A percentile compares a stretch with the other conserved stretches of the same genome.
Evolutionary conservation across 805 yeast genomes (phyloP).

Genomic region (Wickerhamiella alocasiicola): DNA sequence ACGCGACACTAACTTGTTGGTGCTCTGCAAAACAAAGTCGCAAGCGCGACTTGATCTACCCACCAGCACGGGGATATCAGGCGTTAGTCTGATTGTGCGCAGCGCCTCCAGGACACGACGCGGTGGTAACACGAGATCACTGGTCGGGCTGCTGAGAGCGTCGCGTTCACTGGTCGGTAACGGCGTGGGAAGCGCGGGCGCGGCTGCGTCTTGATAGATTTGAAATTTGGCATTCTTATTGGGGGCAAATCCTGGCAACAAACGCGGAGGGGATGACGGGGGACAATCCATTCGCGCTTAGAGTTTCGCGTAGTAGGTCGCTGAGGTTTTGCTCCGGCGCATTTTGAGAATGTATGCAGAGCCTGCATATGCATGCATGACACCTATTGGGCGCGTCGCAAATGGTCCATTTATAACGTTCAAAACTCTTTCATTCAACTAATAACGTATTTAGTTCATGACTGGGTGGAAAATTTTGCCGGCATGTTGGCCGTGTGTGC

Average conservation of each 20-base stretch:
- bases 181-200: slow-evolving; percentile 17
- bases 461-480: too few species aligned
- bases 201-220: slow-evolving; percentile 14
- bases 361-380: too few species aligned
- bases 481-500: too few species aligned
- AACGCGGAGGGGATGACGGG: slow-evolving; percentile 19
- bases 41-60: slow-evolving; percentile 62
- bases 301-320: slow-evolving; percentile 13
- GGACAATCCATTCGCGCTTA: slow-evolving; percentile 14
- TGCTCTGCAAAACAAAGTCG: slow-evolving; percentile 37
- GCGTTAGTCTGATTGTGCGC: slow-evolving; percentile 15
- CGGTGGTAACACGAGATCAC: not conserved
- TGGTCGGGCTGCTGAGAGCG: slow-evolving; percentile 6
- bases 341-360: too few species aligned
- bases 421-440: too few species aligned
- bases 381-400: too few species aligned
- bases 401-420: too few species aligned
- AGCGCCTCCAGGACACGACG: slow-evolving; percentile 12
- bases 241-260: slow-evolving; percentile 10
- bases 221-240: slow-evolving; percentile 5
- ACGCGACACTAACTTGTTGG: slow-evolving; percentile 50
- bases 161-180: slow-evolving; percentile 18
- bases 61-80: slow-evolving; percentile 30
- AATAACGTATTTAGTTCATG: too few species aligned
- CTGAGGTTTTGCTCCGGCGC: too few species aligned